A percentile compares a stretch with the other conserved stretches of the same genome.
Evolutionary conservation across 2,329 filamentous ascomycete genomes (phyloP).

Genomic region (Ophiocordyceps camponoti-saundersi): DNA sequence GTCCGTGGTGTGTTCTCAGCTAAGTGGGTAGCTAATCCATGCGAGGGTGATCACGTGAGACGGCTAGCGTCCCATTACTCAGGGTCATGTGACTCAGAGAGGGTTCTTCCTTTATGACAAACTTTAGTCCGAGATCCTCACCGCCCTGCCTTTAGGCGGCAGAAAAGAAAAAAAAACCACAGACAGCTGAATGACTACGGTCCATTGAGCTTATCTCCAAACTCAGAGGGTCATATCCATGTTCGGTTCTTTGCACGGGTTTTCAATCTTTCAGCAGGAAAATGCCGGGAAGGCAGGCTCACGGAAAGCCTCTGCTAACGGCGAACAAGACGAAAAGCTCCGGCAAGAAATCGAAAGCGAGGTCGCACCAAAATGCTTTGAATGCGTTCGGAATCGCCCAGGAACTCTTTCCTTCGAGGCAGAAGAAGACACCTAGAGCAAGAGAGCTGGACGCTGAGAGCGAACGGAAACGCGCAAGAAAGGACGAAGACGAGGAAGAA

Average conservation of each 20-base stretch:
- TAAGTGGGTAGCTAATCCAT: too few relatives aligned
- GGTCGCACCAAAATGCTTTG: slow-evolving; percentile 30
- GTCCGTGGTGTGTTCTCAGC: too few relatives aligned
- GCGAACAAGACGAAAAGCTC: slow-evolving; percentile 15
- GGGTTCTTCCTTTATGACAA: too few relatives aligned
- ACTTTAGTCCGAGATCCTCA: too few relatives aligned
- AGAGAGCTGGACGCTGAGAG: slow-evolving; percentile 32
- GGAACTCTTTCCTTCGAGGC: slow-evolving; percentile 29
- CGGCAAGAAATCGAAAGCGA: slow-evolving; percentile 28
- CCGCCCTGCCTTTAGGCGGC: too few relatives aligned
- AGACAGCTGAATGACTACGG: too few relatives aligned
- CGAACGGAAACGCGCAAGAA: slow-evolving; percentile 25
- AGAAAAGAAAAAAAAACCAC: too few relatives aligned
- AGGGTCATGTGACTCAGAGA: too few relatives aligned
- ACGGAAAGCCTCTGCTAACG: slow-evolving; percentile 33
- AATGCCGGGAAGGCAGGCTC: slow-evolving; percentile 43
- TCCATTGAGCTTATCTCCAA: too few relatives aligned
- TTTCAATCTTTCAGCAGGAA: slow-evolving; percentile 3
- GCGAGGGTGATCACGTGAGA: too few relatives aligned
- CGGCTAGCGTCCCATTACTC: too few relatives aligned
- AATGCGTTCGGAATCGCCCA: slow-evolving; percentile 41
- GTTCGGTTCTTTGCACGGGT: neutral
- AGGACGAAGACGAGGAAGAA: slow-evolving; percentile 23
- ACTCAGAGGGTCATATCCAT: neutral
- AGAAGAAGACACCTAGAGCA: slow-evolving; percentile 30